phyloP scores from a whole-genome alignment of 352 stramenopile species.

The Globisporangium heterothallicum region DNA sequence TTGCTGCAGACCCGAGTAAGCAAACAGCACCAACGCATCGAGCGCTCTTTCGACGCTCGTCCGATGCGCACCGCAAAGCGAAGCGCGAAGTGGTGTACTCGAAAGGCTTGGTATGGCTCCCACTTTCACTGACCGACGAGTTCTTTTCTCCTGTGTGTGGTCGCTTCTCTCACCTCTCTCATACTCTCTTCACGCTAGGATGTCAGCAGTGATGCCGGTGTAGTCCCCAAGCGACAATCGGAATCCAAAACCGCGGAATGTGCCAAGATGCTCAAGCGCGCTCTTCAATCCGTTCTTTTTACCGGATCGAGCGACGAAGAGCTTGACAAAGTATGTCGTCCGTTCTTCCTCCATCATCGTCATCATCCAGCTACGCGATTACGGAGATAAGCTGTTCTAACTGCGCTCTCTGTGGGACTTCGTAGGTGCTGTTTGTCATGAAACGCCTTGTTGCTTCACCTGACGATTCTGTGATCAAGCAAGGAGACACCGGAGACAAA shows the following conservation, averaged over 20 bases:
- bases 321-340: slow-evolving; percentile 41
- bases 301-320: slow-evolving; percentile 59
- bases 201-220: slow-evolving; percentile 23
- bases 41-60: slow-evolving; percentile 43
- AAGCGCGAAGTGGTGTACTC: slow-evolving; percentile 72
- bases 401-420: no score
- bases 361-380: no score
- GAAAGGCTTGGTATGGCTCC: slow-evolving; percentile 59
- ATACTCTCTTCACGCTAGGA: slow-evolving; percentile 21
- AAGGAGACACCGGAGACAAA: slow-evolving; percentile 88
- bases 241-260: slow-evolving; percentile 56
- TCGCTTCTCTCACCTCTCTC: not conserved
- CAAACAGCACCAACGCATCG: slow-evolving; percentile 13
- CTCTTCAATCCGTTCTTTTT: slow-evolving; percentile 58
- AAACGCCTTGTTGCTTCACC: slow-evolving; percentile 44
- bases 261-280: slow-evolving; percentile 41
- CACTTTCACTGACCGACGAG: no score
- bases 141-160: not conserved
- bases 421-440: slow-evolving; percentile 78
- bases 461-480: slow-evolving; percentile 89
- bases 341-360: not conserved
- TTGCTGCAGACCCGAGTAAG: slow-evolving; percentile 34
- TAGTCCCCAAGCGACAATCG: slow-evolving; percentile 40
- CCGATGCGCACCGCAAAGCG: slow-evolving; percentile 52
- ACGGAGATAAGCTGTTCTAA: no score